Evolutionary conservation across 768 basidiomycete species (phyloP), one percentile per base, ranked within the genome.

Genomic region (Amanita rimosa): DNA sequence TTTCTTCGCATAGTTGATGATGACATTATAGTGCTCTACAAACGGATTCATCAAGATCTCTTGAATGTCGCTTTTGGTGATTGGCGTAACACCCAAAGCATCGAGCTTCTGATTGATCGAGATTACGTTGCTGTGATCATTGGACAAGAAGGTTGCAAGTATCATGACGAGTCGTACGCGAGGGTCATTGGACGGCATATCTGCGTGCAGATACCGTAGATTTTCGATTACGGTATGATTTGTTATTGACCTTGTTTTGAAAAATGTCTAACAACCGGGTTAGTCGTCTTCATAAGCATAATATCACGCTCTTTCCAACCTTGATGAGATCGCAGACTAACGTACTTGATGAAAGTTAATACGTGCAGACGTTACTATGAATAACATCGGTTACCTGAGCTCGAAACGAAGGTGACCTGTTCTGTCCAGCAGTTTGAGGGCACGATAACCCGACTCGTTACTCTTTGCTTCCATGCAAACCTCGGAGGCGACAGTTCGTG

Each of bases 401-500:
- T 81, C 74, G 58, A 88, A 89, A n/a, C 72, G 71, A 14, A 89
- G 70, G 49, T 76, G 71, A 1, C 79, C 79, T 17, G 75, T 68
- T 50, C 78, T 77, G 63, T 85, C 77, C 33, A 89, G 68, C 47
- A 67, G 63, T 61, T 84, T 85, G 48, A 89, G 65, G 29, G 84
- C 85, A 35, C 63, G 63, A 61, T 86, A 89, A 14, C 78, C 85
- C 5, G 73, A 64, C 48, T 83, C 79, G 50, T 89, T 89, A 13
- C 69, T 62, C 63, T 80, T 82, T 14, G 81, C 78, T 62, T 89
- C 85, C 82, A 89, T 85, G 57, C 84, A 85, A 21, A 86, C 75
- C 59, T 89, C 86, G 1, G 79, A 84, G 0, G 85, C 85, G n/a
- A 89, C 83, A 10, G 85, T 87, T 40, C 85, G 79, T 56, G 79